These are phyloP conservation scores for Priceomyces castillae DNA, from an alignment of 805 yeast genomes.

Conservation along the genomic window DNA sequence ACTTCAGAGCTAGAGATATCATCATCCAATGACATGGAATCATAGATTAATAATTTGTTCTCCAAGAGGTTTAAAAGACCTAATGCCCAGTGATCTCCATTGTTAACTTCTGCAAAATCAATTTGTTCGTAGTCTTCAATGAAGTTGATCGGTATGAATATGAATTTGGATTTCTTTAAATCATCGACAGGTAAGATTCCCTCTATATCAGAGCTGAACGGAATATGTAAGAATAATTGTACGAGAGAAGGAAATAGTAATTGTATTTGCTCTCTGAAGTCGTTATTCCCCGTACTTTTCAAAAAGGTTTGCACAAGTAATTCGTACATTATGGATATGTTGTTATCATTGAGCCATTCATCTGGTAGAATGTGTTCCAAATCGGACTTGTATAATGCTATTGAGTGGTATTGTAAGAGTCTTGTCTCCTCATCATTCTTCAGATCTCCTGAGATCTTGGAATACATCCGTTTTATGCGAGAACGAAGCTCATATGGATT, in stretches of 20 bases:
- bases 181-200: conserved; percentile 31
- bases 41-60: conserved; percentile 52
- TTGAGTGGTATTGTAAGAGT: conserved; percentile 51
- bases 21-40: conserved; percentile 47
- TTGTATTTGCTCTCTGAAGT: conserved; percentile 24
- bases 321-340: conserved; percentile 62
- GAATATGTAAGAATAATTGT: conserved; percentile 54
- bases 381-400: conserved; percentile 59
- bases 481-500: conserved; percentile 14
- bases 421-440: conserved; percentile 19
- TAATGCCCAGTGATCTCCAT: conserved; percentile 79
- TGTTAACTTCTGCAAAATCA: conserved; percentile 50
- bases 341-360: conserved; percentile 75
- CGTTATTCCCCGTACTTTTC: conserved; percentile 7
- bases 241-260: conserved; percentile 59
- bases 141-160: conserved; percentile 69
- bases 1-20: conserved; percentile 32
- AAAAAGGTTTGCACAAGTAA: conserved; percentile 28
- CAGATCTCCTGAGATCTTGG: conserved; percentile 11
- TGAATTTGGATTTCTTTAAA: conserved; percentile 36
- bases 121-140: conserved; percentile 44
- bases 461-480: conserved; percentile 19
- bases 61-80: conserved; percentile 51
- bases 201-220: conserved; percentile 15
- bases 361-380: conserved; percentile 55